Evolutionary conservation across 2,329 filamentous ascomycete species (phyloP).

Genomic region (Trichoderma sp.): DNA sequence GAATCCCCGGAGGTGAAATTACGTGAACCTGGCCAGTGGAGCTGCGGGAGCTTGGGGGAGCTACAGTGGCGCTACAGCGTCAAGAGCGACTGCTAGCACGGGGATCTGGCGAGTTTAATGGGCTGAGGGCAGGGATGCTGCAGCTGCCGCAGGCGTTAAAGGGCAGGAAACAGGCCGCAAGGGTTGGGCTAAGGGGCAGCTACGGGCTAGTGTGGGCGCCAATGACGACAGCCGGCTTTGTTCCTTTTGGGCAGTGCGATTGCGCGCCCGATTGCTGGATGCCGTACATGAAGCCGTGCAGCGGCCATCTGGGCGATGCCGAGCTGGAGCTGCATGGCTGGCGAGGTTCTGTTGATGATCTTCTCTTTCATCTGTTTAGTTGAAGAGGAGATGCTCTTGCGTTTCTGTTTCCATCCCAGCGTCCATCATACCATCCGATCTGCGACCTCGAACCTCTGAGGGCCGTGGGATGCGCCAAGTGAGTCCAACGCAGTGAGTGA

Average conservation of each 20-base stretch:
- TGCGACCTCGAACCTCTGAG: too few species aligned
- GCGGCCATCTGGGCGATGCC: slow-evolving; percentile 1
- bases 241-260: slow-evolving; percentile 2
- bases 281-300: slow-evolving; percentile 13
- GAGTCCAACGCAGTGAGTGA: not conserved
- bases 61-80: slow-evolving; percentile 10
- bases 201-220: slow-evolving; percentile 17
- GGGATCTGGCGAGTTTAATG: slow-evolving; percentile 15
- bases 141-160: not conserved
- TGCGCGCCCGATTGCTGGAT: slow-evolving; percentile 9
- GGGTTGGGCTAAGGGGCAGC: slow-evolving; percentile 16
- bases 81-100: slow-evolving; percentile 2
- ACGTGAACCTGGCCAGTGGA: slow-evolving; percentile 10
- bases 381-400: too few species aligned
- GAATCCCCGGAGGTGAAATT: not conserved
- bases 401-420: too few species aligned
- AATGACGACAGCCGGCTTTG: slow-evolving; percentile 21
- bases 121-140: slow-evolving; percentile 19
- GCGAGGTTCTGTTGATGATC: not conserved
- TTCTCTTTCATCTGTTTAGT: too few species aligned
- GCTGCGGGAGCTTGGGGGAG: slow-evolving; percentile 23
- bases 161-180: slow-evolving; percentile 12
- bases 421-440: too few species aligned
- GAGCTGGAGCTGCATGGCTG: not conserved
- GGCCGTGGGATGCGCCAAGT: not conserved